Evolutionary conservation across 2,329 filamentous ascomycete genomes (phyloP).

Genomic region (Fusarium sp.): DNA sequence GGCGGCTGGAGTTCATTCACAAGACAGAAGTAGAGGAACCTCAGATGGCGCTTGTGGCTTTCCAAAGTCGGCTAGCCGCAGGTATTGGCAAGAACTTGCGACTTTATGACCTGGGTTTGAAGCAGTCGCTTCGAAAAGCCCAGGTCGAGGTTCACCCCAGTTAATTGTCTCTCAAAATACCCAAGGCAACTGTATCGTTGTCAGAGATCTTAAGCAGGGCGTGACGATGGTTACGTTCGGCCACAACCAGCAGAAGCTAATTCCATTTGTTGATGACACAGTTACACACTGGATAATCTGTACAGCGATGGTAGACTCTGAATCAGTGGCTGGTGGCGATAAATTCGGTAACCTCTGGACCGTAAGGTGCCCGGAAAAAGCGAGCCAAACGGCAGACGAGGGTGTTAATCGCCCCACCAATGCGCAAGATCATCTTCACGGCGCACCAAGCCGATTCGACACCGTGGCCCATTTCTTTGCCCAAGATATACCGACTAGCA

Average conservation of each 20-base stretch:
- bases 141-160: constrained; percentile 81
- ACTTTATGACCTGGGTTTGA: constrained; percentile 92
- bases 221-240: constrained; percentile 95
- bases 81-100: constrained; percentile 83
- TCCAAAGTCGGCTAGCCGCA: constrained; percentile 86
- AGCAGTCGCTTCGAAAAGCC: constrained; percentile 88
- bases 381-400: constrained; percentile 66
- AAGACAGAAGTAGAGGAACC: constrained; percentile 93
- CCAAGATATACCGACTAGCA: constrained; percentile 91
- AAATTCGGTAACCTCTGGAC: constrained; percentile 98
- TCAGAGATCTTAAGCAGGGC: constrained; percentile 90
- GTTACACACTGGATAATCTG: constrained; percentile 90
- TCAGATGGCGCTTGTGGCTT: constrained; percentile 82
- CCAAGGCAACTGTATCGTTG: constrained; percentile 88
- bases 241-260: constrained; percentile 84
- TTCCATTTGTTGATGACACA: constrained; percentile 91
- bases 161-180: constrained; percentile 87
- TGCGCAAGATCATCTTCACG: fast-evolving
- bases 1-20: constrained; percentile 90
- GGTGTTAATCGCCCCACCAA: fast-evolving
- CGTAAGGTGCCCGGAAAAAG: constrained; percentile 84
- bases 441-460: constrained; percentile 77
- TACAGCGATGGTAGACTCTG: constrained; percentile 94
- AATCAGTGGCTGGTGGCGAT: constrained; percentile 92
- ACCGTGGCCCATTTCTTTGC: constrained; percentile 90